Evolutionary conservation across 2,329 filamentous ascomycete species (phyloP).

Genomic region (Trichoderma sp.): DNA sequence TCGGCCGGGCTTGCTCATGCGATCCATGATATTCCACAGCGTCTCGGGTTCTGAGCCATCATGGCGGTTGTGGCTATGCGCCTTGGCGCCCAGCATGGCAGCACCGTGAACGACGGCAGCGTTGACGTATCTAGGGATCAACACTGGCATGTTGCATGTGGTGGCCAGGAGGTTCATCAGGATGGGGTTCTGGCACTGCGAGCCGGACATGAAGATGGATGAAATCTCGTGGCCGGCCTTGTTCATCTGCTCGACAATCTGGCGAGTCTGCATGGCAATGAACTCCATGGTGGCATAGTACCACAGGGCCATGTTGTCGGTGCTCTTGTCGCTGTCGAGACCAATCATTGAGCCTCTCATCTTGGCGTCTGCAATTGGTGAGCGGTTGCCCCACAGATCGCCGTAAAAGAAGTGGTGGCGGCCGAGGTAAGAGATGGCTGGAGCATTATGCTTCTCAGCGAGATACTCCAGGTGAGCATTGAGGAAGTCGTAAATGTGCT

Average conservation of each 20-base stretch:
- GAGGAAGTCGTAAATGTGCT: conserved; percentile 93
- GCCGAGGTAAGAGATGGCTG: conserved; percentile 79
- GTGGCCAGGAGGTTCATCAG: conserved; percentile 91
- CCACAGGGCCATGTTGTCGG: conserved; percentile 84
- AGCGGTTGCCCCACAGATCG: conserved; percentile 95
- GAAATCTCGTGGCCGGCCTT: conserved; percentile 80
- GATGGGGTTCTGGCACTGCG: conserved; percentile 93
- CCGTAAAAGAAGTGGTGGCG: conserved; percentile 99
- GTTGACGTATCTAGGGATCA: conserved; percentile 91
- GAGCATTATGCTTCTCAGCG: conserved; percentile 67
- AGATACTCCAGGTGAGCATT: conserved; percentile 84
- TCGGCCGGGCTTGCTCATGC: conserved; percentile 92
- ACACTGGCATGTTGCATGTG: conserved; percentile 85
- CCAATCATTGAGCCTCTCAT: conserved; percentile 93
- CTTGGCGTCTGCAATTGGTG: conserved; percentile 85
- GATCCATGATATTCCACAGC: conserved; percentile 96
- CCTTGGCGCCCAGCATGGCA: conserved; percentile 96
- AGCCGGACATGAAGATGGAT: conserved; percentile 98
- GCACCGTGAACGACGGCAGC: conserved; percentile 97
- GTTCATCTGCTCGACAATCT: conserved; percentile 97
- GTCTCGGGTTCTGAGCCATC: conserved; percentile 72
- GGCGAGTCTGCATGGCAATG: conserved; percentile 93
- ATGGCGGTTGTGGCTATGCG: conserved; percentile 77
- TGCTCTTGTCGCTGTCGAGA: conserved; percentile 79
- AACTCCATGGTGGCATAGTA: conserved; percentile 99